Percentiles rank a stretch among this genome's conserved stretches.
Evolutionary conservation across 345 rosid species (phyloP).

Genomic region (Hypericum perforatum): DNA sequence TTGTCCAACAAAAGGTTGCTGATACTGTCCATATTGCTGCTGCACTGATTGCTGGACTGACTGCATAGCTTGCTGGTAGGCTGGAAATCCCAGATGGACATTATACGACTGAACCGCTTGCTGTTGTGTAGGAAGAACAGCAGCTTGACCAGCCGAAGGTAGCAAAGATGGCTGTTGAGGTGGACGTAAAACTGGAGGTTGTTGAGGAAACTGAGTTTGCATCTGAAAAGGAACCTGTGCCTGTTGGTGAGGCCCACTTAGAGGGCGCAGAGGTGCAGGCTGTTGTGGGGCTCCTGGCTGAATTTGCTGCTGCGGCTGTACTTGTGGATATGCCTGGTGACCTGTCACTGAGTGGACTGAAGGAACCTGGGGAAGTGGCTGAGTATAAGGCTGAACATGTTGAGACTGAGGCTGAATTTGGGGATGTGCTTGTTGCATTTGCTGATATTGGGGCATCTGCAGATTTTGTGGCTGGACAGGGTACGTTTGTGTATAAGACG

Average conservation of each 20-base stretch:
- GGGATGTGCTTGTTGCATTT: slow-evolving; percentile 7
- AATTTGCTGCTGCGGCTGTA: slow-evolving; percentile 33
- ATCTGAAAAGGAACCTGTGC: slow-evolving; percentile 28
- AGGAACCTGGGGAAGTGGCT: slow-evolving; percentile 17
- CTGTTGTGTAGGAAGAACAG: slow-evolving; percentile 25
- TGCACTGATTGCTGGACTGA: slow-evolving; percentile 32
- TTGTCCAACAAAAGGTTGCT: slow-evolving; percentile 41
- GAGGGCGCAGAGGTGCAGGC: slow-evolving; percentile 23
- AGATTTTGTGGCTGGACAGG: slow-evolving; percentile 23
- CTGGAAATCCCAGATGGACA: slow-evolving; percentile 33
- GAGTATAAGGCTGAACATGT: slow-evolving; percentile 20
- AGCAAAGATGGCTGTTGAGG: slow-evolving; percentile 28
- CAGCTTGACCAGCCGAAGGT: slow-evolving; percentile 28
- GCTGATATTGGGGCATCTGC: slow-evolving; percentile 33
- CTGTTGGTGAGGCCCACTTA: slow-evolving; percentile 28
- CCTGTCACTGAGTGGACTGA: slow-evolving; percentile 37
- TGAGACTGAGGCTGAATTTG: slow-evolving; percentile 27
- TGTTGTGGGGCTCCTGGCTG: slow-evolving; percentile 29
- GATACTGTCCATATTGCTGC: slow-evolving; percentile 38
- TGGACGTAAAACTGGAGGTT: slow-evolving; percentile 31
- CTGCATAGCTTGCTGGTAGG: slow-evolving; percentile 31
- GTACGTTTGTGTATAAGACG: slow-evolving; percentile 16
- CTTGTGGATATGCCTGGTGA: slow-evolving; percentile 43
- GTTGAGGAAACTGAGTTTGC: slow-evolving; percentile 40
- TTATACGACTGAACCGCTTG: slow-evolving; percentile 27